A percentile compares a stretch with the other conserved stretches of the same genome.
These are phyloP conservation scores for Bidens hawaiensis DNA, from an alignment of 140 eudicot genomes.

Conservation along the genomic window DNA sequence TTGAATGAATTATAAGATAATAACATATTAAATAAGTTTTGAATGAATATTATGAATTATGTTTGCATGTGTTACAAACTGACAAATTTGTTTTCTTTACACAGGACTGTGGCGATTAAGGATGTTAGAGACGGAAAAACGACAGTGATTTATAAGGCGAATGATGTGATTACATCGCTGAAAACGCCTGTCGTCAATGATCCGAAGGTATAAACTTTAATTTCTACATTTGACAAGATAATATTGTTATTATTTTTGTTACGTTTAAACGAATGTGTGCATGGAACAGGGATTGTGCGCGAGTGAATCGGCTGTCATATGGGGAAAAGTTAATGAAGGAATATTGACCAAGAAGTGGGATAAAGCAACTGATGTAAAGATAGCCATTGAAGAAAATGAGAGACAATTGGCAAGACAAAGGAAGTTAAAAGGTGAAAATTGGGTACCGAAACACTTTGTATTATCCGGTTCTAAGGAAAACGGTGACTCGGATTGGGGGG, in stretches of 20 bases:
- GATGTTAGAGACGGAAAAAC: slow-evolving; percentile 44
- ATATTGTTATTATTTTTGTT: not conserved
- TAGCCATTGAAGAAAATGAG: slow-evolving; percentile 49
- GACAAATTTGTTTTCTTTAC: not conserved
- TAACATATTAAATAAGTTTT: not conserved
- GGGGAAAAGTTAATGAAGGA: slow-evolving; percentile 68
- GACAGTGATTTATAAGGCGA: slow-evolving; percentile 63
- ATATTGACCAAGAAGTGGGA: slow-evolving; percentile 63
- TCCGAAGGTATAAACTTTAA: slow-evolving; percentile 48
- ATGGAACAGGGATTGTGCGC: slow-evolving; percentile 40
- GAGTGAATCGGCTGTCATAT: slow-evolving; percentile 71
- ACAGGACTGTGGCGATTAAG: slow-evolving; percentile 57
- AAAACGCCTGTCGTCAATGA: slow-evolving; percentile 64
- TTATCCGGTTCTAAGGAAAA: slow-evolving; percentile 43
- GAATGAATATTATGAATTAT: too few relatives aligned
- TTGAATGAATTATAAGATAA: too few relatives aligned
- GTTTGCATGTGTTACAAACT: too few relatives aligned
- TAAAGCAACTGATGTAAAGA: slow-evolving; percentile 66
- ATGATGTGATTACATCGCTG: slow-evolving; percentile 57
- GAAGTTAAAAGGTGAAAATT: slow-evolving; percentile 36
- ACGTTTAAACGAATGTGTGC: not conserved
- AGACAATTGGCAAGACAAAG: slow-evolving; percentile 48
- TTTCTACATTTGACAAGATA: not conserved
- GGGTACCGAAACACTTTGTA: slow-evolving; percentile 71
- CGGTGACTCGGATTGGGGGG: slow-evolving; percentile 55